Base-by-base conservation (phyloP, 2,329 filamentous ascomycete species). In the Geosmithia morbida region DNA sequence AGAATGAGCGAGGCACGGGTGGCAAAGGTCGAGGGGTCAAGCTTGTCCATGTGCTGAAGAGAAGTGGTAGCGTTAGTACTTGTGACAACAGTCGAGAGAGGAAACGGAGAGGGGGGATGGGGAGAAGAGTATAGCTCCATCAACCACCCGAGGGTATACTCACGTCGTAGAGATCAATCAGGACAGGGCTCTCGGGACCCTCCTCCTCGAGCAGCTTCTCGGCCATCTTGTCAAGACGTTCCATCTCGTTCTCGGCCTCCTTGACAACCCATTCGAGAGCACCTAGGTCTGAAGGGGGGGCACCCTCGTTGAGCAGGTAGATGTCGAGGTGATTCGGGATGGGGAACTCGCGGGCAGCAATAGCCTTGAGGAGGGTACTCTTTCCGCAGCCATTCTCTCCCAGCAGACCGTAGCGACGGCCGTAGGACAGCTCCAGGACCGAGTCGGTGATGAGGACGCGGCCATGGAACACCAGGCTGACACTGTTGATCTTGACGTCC, bases 341-440 rank as follows among this genome's bases (percentile, higher is more conserved):
- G 53, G 92, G 94, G 65, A 81, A 98, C 68, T 98, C 94, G 70
- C 92, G 85, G 61, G 81, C 83, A 58, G 85, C 83, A 63, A 98
- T 95, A 55, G 92, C 80, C 74, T 96, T 97, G 63, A 98, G 79
- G 33, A 98, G 70, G n/a, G 92, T 98, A 54, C 86, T 94, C 77
- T 98, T 98, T 66, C 92, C 92, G 68, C 92, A 98, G 55, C 92
- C 92, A 83, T 98, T 98, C 78, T 98, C 92, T 61, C 92, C 92
- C 54, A 98, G 73, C 49, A 98, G 75, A 65, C 92, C 92, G 65
- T 98, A 98, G 60, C 92, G 81, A 59, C 89, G 85, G 55, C 85
- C 88, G 64, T 87, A 92, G 64, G 85, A 90, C 60, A 98, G 77
- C 69, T 98, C 94, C 65, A 98, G 75, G 46, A 83, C 94, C 53